phyloP scores from a whole-genome alignment of 805 yeast genomes.

The Cyberlindnera subsufficiens region DNA sequence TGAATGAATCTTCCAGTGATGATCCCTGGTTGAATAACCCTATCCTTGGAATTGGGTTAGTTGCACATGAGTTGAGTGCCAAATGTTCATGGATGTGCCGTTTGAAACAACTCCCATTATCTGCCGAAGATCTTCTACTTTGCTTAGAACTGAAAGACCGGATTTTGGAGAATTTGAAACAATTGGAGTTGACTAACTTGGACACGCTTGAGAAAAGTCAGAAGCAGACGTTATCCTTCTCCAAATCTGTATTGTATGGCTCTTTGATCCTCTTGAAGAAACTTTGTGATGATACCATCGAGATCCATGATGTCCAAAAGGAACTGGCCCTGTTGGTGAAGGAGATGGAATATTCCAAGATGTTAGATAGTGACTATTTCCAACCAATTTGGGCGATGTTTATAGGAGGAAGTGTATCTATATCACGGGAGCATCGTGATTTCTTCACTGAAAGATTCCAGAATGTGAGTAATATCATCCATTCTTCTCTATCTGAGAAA shows the following conservation, averaged over 20 bases:
- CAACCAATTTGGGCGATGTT: slow-evolving; percentile 21
- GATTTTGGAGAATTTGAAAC: not conserved
- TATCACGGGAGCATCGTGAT: slow-evolving; percentile 8
- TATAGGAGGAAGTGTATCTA: slow-evolving; percentile 18
- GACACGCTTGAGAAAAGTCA: slow-evolving; percentile 5
- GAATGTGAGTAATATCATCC: slow-evolving; percentile 10
- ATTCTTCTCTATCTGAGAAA: slow-evolving; percentile 17
- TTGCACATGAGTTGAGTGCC: slow-evolving; percentile 16
- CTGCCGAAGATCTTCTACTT: slow-evolving; percentile 7
- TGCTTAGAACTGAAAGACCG: slow-evolving; percentile 8
- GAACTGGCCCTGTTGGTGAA: slow-evolving; percentile 10
- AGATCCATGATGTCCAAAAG: slow-evolving; percentile 9
- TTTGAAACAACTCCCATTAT: slow-evolving; percentile 10
- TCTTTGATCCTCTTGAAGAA: slow-evolving; percentile 14
- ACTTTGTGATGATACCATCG: slow-evolving; percentile 8
- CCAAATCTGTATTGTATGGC: slow-evolving; percentile 13
- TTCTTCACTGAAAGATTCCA: slow-evolving; percentile 10
- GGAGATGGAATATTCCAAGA: slow-evolving; percentile 8
- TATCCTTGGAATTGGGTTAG: slow-evolving; percentile 15
- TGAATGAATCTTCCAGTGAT: slow-evolving; percentile 1
- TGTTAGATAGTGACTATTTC: slow-evolving; percentile 6
- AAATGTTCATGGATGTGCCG: slow-evolving; percentile 21
- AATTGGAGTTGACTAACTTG: slow-evolving; percentile 1
- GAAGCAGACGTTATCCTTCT: slow-evolving; percentile 12
- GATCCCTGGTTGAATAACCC: slow-evolving; percentile 22